Percentiles rank a stretch among this genome's conserved stretches.
Evolutionary conservation across 495 filamentous ascomycete species (phyloP).

Genomic region (Xylaria bambusicola): DNA sequence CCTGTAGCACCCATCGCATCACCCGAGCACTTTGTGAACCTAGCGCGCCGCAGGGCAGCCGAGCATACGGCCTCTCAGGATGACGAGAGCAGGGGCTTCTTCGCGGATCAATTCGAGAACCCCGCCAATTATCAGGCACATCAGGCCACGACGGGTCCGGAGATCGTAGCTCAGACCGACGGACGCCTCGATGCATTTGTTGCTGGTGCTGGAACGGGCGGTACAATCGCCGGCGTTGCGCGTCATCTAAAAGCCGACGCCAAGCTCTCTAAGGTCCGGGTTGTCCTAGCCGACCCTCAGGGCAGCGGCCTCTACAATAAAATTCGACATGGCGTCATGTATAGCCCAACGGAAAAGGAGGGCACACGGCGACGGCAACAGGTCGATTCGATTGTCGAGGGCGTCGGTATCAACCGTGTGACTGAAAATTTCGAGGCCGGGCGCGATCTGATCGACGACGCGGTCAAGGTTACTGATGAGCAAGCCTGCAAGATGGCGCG

Average conservation of each 20-base stretch:
- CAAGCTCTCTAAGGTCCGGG: constrained; percentile 48
- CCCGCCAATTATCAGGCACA: constrained; percentile 85
- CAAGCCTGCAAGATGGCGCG: constrained; percentile 92
- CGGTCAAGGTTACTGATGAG: constrained; percentile 85
- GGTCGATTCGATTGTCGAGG: constrained; percentile 95
- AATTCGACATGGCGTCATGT: constrained; percentile 93
- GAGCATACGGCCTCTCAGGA: constrained; percentile 59
- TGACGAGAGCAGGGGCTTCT: constrained; percentile 67
- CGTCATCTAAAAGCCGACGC: constrained; percentile 71
- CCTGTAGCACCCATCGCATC: constrained; percentile 89
- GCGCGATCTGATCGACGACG: constrained; percentile 81
- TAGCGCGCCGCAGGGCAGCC: constrained; percentile 73
- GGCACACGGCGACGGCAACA: constrained; percentile 85
- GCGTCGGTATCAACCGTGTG: constrained; percentile 89
- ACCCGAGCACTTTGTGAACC: constrained; percentile 91
- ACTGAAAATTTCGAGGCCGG: constrained; percentile 92
- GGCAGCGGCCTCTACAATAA: constrained; percentile 92
- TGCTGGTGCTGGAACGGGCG: constrained; percentile 92
- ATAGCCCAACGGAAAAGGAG: constrained; percentile 81
- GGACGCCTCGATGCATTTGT: constrained; percentile 86
- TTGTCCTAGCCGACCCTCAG: constrained; percentile 91
- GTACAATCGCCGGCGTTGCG: constrained; percentile 87
- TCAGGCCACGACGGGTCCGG: constrained; percentile 78
- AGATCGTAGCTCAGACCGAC: constrained; percentile 78
- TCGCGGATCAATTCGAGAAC: constrained; percentile 96